phyloP scores from a whole-genome alignment of 23 red algal species.

The Porphyridium purpureum region DNA sequence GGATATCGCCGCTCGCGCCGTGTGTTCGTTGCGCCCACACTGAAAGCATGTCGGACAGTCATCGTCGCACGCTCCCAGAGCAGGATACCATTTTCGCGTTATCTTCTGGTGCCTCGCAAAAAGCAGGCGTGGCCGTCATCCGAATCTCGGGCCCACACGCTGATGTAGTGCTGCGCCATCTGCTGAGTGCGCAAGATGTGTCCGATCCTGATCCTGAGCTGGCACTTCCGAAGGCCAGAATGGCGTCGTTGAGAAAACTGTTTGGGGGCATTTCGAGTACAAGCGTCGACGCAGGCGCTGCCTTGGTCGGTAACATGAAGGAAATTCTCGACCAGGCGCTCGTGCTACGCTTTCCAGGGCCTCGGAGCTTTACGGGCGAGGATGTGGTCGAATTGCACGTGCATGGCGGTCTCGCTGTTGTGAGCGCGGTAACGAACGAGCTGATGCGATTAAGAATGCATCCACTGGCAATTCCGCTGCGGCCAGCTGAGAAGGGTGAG shows the following conservation, averaged over 20 bases:
- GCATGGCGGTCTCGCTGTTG: slow-evolving; percentile 70
- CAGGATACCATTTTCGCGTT: slow-evolving; percentile 62
- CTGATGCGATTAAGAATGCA: slow-evolving; percentile 7
- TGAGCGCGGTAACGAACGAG: slow-evolving; percentile 30
- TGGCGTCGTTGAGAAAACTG: background rate
- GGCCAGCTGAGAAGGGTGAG: slow-evolving; percentile 55
- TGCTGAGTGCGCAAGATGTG: no score
- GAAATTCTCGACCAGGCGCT: slow-evolving; percentile 64
- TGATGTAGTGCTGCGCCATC: background rate
- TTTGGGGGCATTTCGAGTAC: no score
- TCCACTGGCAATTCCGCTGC: background rate
- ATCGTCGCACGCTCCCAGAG: background rate
- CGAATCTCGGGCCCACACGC: slow-evolving; percentile 34
- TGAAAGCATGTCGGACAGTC: background rate
- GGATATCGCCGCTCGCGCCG: background rate
- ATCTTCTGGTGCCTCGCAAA: slow-evolving; percentile 20
- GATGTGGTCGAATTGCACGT: slow-evolving; percentile 92
- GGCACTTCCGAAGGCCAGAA: background rate
- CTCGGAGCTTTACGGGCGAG: slow-evolving; percentile 70
- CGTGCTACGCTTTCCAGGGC: slow-evolving; percentile 59
- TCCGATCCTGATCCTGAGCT: background rate
- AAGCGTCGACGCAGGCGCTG: no score
- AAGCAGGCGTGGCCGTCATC: slow-evolving; percentile 52
- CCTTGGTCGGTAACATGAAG: no score
- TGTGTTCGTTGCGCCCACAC: background rate